Percentiles rank a stretch among this genome's conserved stretches.
Conservation (phyloP, 768 basidiomycete genomes). For the Amylocystis lapponica region DNA sequence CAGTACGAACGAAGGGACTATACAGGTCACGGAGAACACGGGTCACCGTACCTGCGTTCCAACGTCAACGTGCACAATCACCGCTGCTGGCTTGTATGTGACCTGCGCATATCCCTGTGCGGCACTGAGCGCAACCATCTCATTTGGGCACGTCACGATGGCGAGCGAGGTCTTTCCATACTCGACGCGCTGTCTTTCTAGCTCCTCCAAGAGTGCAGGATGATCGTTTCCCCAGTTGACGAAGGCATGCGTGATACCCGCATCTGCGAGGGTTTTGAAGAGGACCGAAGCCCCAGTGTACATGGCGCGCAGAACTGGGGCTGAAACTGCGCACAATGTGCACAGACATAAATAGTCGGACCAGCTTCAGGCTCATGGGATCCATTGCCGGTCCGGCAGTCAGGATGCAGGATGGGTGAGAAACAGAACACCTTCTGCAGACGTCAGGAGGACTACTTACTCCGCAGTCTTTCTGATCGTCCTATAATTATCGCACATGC, state of each 20-base stretch:
- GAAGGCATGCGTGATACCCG: conserved; percentile 63
- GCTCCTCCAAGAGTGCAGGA: conserved; percentile 64
- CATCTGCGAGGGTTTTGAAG: conserved; percentile 45
- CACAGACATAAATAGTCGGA: too few species aligned
- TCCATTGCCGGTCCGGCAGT: too few species aligned
- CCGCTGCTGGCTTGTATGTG: conserved; percentile 60
- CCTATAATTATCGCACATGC: too few species aligned
- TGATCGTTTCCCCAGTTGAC: conserved; percentile 80
- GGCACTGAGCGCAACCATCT: conserved; percentile 69
- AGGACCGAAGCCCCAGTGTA: conserved; percentile 61
- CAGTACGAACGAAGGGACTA: too few species aligned
- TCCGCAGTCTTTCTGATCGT: too few species aligned
- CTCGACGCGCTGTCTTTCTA: conserved; percentile 47
- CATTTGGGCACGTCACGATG: conserved; percentile 67
- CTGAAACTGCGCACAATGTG: too few species aligned
- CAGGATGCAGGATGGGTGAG: too few species aligned
- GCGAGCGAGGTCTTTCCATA: conserved; percentile 34
- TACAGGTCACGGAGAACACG: too few species aligned
- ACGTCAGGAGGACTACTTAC: too few species aligned
- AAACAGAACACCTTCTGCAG: too few species aligned
- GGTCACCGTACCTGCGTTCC: conserved; percentile 61
- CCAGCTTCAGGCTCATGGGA: too few species aligned
- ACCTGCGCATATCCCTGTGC: conserved; percentile 69
- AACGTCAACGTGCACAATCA: conserved; percentile 71
- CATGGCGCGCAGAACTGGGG: conserved; percentile 11